These are phyloP conservation scores for Kurtzmaniella quercitrusa DNA, from an alignment of 1,139 yeast species.

Conservation along the genomic window DNA sequence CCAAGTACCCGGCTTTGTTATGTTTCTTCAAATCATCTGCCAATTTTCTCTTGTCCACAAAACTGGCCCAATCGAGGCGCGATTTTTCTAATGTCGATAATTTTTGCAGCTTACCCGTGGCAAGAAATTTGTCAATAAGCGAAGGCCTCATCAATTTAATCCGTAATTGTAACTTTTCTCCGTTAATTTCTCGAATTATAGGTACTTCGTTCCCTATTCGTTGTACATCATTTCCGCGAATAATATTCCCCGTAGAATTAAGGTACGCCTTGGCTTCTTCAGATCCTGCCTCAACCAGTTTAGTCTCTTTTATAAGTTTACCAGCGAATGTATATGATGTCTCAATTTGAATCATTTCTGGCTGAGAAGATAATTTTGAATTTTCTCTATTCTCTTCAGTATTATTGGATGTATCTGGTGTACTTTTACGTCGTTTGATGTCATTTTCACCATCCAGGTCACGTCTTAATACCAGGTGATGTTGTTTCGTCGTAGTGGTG, in stretches of 20 bases:
- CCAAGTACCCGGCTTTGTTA: constrained; percentile 82
- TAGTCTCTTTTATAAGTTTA: constrained; percentile 69
- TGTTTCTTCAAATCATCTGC: constrained; percentile 75
- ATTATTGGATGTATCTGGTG: constrained; percentile 51
- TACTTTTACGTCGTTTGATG: constrained; percentile 47
- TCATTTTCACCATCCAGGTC: constrained; percentile 43
- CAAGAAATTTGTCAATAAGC: constrained; percentile 58
- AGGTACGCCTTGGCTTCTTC: constrained; percentile 86
- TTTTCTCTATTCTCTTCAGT: constrained; percentile 27
- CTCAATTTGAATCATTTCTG: constrained; percentile 62
- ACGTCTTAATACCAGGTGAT: constrained; percentile 22
- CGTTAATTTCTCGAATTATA: constrained; percentile 34
- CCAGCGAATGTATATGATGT: constrained; percentile 90
- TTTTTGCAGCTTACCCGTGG: constrained; percentile 47
- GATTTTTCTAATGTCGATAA: constrained; percentile 91
- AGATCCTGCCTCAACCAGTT: constrained; percentile 68
- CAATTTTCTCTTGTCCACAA: constrained; percentile 83
- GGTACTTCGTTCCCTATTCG: constrained; percentile 18
- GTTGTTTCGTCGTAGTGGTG: constrained; percentile 7
- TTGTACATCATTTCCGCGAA: constrained; percentile 9
- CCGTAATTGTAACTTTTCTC: constrained; percentile 30
- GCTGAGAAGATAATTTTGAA: constrained; percentile 16
- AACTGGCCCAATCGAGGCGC: constrained; percentile 91
- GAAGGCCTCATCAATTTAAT: constrained; percentile 66
- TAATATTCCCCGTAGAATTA: constrained; percentile 44